A percentile compares a stretch with the other conserved stretches of the same genome.
Conservation (phyloP, 495 filamentous ascomycete species). For the Lasiosphaeria miniovina region DNA sequence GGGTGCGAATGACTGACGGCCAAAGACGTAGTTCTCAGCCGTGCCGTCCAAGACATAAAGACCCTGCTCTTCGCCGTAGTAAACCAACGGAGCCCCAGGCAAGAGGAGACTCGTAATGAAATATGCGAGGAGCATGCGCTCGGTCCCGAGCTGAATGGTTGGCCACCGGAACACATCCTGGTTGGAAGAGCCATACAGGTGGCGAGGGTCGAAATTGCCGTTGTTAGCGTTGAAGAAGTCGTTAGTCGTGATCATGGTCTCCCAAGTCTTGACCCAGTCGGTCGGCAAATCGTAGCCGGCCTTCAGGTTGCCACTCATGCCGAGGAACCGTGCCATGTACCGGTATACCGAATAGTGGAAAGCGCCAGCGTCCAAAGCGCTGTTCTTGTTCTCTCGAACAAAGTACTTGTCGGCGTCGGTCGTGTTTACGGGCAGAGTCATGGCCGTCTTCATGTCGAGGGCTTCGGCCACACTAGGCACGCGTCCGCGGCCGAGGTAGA, state of each 20-base stretch:
- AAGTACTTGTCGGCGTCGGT: slow-evolving; percentile 42
- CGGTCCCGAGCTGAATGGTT: slow-evolving; percentile 57
- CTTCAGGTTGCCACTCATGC: slow-evolving; percentile 60
- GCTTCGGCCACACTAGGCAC: slow-evolving; percentile 47
- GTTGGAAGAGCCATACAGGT: slow-evolving; percentile 68
- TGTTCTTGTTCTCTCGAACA: slow-evolving; percentile 53
- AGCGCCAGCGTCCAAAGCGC: slow-evolving; percentile 62
- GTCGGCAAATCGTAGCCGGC: slow-evolving; percentile 59
- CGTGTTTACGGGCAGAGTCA: slow-evolving; percentile 39
- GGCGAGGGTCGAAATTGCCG: slow-evolving; percentile 65
- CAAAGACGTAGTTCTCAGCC: slow-evolving; percentile 67
- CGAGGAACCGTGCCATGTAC: slow-evolving; percentile 62
- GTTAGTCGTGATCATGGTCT: slow-evolving; percentile 59
- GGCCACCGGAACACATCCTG: slow-evolving; percentile 79
- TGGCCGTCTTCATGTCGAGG: slow-evolving; percentile 24
- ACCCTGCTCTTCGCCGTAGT: slow-evolving; percentile 71
- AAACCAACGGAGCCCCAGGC: slow-evolving; percentile 62
- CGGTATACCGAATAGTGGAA: slow-evolving; percentile 75
- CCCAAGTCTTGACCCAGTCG: slow-evolving; percentile 57
- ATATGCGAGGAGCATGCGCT: slow-evolving; percentile 58
- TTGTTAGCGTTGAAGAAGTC: slow-evolving; percentile 65
- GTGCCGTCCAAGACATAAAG: slow-evolving; percentile 67
- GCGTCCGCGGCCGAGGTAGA: slow-evolving; percentile 66
- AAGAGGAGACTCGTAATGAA: slow-evolving; percentile 65
- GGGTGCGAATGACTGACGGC: slow-evolving; percentile 65